These are phyloP conservation scores for Pleurotus tuber-regium DNA, from an alignment of 768 basidiomycete species.

Conservation along the genomic window DNA sequence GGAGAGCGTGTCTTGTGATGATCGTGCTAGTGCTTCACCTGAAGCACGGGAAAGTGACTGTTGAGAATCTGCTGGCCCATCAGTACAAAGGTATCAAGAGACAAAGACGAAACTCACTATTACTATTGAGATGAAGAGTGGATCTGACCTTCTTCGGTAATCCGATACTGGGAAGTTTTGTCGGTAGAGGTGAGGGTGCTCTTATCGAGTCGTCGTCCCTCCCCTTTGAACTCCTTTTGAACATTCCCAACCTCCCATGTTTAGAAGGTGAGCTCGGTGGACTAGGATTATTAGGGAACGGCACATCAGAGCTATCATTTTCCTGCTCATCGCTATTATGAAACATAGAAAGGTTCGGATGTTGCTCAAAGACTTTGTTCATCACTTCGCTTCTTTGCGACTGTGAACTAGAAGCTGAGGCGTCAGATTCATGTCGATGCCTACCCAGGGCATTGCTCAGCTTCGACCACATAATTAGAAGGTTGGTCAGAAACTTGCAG, in stretches of 20 bases:
- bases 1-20: constrained; percentile 11
- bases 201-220: constrained; percentile 40
- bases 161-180: constrained; percentile 23
- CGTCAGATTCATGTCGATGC: constrained; percentile 27
- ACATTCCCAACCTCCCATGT: constrained; percentile 43
- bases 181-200: constrained; percentile 33
- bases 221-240: constrained; percentile 50
- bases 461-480: constrained; percentile 56
- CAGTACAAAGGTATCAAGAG: neutral
- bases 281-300: constrained; percentile 25
- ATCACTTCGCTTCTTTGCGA: constrained; percentile 38
- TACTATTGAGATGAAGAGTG: constrained; percentile 32
- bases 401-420: constrained; percentile 23
- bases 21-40: constrained; percentile 17
- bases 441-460: constrained; percentile 54
- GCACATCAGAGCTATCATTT: constrained; percentile 16
- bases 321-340: constrained; percentile 28
- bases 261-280: constrained; percentile 54
- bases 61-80: constrained; percentile 27
- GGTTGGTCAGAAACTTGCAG: constrained; percentile 9
- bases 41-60: constrained; percentile 24
- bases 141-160: constrained; percentile 55
- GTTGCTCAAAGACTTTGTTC: constrained; percentile 53
- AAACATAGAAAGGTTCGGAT: constrained; percentile 61
- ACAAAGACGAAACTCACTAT: constrained; percentile 28